phyloP scores from a whole-genome alignment of 140 eudicot genomes.

The Anethum foeniculum region DNA sequence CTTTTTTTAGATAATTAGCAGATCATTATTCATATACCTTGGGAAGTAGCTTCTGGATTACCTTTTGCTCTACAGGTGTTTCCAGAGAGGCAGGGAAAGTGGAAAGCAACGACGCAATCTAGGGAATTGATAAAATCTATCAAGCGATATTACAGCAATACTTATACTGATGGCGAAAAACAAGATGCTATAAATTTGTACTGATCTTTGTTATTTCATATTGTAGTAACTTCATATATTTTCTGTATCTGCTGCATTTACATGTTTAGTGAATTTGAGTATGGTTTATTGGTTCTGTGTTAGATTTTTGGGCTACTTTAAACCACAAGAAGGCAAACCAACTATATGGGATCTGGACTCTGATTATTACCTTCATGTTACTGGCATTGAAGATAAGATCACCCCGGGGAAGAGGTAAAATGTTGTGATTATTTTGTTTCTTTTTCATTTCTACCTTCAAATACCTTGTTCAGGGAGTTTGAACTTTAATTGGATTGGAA shows the following conservation, averaged over 20 bases:
- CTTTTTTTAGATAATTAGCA: neutral
- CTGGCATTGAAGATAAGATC: conserved; percentile 79
- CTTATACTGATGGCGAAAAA: conserved; percentile 97
- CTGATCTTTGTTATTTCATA: conserved; percentile 14
- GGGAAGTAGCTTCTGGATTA: neutral
- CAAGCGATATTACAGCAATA: conserved; percentile 87
- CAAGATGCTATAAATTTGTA: conserved; percentile 98
- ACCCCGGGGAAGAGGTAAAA: conserved; percentile 56
- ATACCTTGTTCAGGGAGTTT: neutral
- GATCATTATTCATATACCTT: neutral
- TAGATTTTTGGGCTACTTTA: conserved; percentile 93
- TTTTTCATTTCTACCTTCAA: neutral
- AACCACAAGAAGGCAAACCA: conserved; percentile 94
- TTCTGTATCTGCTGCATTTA: neutral
- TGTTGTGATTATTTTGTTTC: neutral
- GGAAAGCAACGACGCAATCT: conserved; percentile 97
- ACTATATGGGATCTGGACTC: conserved; percentile 99
- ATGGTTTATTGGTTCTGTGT: conserved; percentile 8
- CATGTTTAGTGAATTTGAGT: neutral
- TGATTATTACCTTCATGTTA: conserved; percentile 93
- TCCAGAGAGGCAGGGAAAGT: conserved; percentile 92
- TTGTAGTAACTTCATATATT: conserved; percentile 6
- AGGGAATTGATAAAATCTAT: conserved; percentile 88
- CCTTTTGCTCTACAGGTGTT: conserved; percentile 46
- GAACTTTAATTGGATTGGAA: neutral